phyloP scores from a whole-genome alignment of 768 basidiomycete genomes.

The Agaricus sinodeliciosus region DNA sequence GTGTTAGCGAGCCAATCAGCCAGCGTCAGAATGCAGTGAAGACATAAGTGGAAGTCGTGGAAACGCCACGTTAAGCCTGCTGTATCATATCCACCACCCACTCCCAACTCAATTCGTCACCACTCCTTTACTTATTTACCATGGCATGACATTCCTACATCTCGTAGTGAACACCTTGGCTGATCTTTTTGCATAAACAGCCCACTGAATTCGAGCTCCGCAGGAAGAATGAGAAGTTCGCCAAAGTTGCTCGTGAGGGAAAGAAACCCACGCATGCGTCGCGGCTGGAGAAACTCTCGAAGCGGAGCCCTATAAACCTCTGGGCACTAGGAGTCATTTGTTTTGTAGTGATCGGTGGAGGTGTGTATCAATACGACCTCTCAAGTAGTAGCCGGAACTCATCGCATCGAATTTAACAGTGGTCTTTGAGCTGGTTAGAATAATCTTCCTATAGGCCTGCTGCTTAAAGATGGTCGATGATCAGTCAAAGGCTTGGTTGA shows the following conservation, averaged over 20 bases:
- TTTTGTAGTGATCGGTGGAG: slow-evolving; percentile 78
- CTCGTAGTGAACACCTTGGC: not conserved
- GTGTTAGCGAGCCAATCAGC: not conserved
- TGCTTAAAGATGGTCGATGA: not conserved
- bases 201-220: slow-evolving; percentile 82
- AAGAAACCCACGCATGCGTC: slow-evolving; percentile 73
- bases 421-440: slow-evolving; percentile 60
- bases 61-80: slow-evolving; percentile 20
- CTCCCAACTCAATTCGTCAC: slow-evolving; percentile 10
- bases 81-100: slow-evolving; percentile 10
- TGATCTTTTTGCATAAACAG: slow-evolving; percentile 25
- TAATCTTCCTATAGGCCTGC: slow-evolving; percentile 55
- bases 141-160: slow-evolving; percentile 19
- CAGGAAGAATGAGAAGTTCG: slow-evolving; percentile 76
- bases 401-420: slow-evolving; percentile 34
- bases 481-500: not conserved
- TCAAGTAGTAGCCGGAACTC: not conserved
- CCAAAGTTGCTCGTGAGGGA: slow-evolving; percentile 61
- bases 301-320: slow-evolving; percentile 67
- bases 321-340: slow-evolving; percentile 71
- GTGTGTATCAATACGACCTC: slow-evolving; percentile 31
- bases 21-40: not conserved
- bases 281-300: slow-evolving; percentile 61
- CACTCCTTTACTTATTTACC: slow-evolving; percentile 12
- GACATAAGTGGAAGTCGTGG: not conserved